Evolutionary conservation across 495 filamentous ascomycete species (phyloP).

Genomic region (Coniosporium apollinis): DNA sequence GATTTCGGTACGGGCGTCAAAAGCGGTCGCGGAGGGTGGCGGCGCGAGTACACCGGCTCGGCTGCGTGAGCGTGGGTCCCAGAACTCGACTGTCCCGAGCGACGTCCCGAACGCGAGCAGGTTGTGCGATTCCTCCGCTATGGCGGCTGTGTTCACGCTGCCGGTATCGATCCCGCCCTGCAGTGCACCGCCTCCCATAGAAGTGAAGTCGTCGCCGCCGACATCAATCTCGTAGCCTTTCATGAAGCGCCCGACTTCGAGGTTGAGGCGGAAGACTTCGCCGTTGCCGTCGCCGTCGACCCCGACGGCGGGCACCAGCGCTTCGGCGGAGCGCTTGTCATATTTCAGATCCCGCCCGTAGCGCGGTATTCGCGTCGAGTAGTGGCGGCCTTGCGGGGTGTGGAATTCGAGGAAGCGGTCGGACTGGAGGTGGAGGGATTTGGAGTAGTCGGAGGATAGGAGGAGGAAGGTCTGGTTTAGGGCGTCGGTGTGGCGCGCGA

Average conservation of each 20-base stretch:
- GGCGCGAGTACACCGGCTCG: conserved; percentile 54
- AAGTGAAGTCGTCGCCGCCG: conserved; percentile 57
- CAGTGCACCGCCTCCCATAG: conserved; percentile 44
- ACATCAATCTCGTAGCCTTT: conserved; percentile 68
- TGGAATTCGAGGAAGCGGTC: conserved; percentile 91
- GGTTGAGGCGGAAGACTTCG: conserved; percentile 82
- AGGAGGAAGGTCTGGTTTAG: conserved; percentile 90
- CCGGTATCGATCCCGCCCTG: conserved; percentile 73
- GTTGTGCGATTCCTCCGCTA: conserved; percentile 82
- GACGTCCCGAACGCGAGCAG: conserved; percentile 91
- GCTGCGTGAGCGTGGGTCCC: conserved; percentile 70
- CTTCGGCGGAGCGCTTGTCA: conserved; percentile 71
- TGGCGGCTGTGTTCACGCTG: conserved; percentile 72
- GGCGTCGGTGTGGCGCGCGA: conserved; percentile 76
- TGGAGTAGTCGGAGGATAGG: conserved; percentile 86
- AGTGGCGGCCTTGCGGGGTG: conserved; percentile 74
- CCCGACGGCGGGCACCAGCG: conserved; percentile 73
- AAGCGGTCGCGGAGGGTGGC: conserved; percentile 22
- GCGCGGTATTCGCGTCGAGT: conserved; percentile 70
- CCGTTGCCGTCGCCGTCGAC: conserved; percentile 68
- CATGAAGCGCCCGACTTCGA: conserved; percentile 84
- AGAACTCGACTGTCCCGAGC: conserved; percentile 89
- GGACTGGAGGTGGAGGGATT: conserved; percentile 82
- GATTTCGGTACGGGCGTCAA: conserved; percentile 43
- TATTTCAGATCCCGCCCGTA: conserved; percentile 86